Evolutionary conservation across 2,329 filamentous ascomycete genomes (phyloP), one percentile per base, ranked within the genome.

Genomic region (Laburnicola sp.): DNA sequence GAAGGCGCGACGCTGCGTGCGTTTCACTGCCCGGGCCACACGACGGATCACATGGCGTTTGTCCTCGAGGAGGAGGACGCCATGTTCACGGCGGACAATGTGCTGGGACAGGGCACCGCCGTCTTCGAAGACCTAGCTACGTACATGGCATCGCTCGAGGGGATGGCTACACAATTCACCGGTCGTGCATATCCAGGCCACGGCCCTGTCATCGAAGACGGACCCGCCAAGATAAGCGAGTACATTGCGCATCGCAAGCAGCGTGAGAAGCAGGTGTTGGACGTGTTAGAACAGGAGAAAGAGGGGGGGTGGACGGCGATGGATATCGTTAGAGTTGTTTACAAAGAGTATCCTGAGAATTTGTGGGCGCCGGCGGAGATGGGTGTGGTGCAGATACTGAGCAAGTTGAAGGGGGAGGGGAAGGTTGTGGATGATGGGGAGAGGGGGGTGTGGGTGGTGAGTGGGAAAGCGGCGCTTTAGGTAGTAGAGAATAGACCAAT

Each of bases 61-160:
- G 70, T 91, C 4, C 74, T 96, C 3, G 81, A 86, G 39, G 89
- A 95, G 61, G 81, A 96, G 64, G 81, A 90, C 61, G 86, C 89
- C 35, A 85, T 96, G 76, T 94, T 96, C 71, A 95, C 91, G 0
- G 91, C 87, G 5, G 91, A 96, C 72, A 95, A 93, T 67, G 87
- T 96, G 1, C 80, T 96, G 2, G 91, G 91, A 1, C 89, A 96
- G 53, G 91, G 91, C 9, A 95, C 89, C 2, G 86, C 88, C 3
- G 89, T 94, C 0, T 95, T 95, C 60, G 89, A 95, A 69, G 84
- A 94, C 57, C 78, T 96, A 6, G 71, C 75, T 1, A 75, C 76
- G 0, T 96, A 95, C 68, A 76, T 95, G 56, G 66, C 71, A 21
- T 90, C 85, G 52, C 76, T 96, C 9, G 78, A 84, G 34, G 79